Evolutionary conservation across 2,329 filamentous ascomycete species (phyloP), one percentile per base, ranked within the genome.

Genomic region (Aspergillus ruber): DNA sequence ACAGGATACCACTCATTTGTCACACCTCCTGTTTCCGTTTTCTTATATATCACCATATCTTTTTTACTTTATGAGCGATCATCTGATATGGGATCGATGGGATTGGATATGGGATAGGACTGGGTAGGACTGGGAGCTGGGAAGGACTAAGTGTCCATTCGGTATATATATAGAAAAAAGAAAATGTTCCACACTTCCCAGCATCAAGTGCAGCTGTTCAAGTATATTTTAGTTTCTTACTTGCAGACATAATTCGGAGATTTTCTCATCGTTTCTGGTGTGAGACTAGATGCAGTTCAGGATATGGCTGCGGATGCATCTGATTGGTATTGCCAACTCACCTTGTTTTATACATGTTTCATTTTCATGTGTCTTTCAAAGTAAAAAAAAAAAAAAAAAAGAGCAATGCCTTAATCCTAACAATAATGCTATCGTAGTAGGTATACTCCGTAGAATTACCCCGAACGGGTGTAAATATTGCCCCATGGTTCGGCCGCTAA

Each of bases 31-130:
- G 46, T 44, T 48, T 42, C 43, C 43, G 35, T 42, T 50, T 43
- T 47, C 23, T 48, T 12, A 29, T 50, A 10, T 42, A n/a, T 46
- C 49, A 36, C 45, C 42, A 47, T 47, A 21, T 29, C 12, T 36
- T 36, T 33, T 33, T 33, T n/a, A 10, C 32, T 33, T 33, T 33
- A 33, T 36, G 13, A 10, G 12, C 33, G 33, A 18, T 36, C 25
- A 12, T 25, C 25, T 29, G 25, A 29, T 29, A 29, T 27, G 25
- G 25, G 25, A 29, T 29, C 25, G 9, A 27, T 15, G 5, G 33
- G 6, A 17, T 36, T 6, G 33, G 33, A 36, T 36, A 9, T 36
- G n/a, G 33, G 33, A 17, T 17, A 3, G 33, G 25, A 27, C 25
- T 10, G 25, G 33, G 15, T 35, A 17, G 33, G 33, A 36, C 25